These are phyloP conservation scores for Blechomonas ayalai DNA, from an alignment of 208 protist genomes.

Conservation along the genomic window DNA sequence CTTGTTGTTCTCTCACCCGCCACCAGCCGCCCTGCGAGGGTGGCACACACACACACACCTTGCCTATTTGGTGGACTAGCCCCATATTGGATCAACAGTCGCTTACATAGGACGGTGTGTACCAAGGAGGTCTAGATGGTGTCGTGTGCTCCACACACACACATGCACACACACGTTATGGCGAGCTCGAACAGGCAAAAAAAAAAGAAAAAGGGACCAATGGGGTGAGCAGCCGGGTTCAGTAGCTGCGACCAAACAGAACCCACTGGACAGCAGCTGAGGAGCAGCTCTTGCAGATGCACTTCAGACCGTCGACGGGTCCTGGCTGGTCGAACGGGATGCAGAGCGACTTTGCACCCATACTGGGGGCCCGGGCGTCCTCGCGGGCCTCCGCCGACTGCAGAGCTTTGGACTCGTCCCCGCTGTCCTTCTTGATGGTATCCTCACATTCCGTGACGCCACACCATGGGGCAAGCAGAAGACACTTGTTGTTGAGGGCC, in stretches of 20 bases:
- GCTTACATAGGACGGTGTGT: no score
- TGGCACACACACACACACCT: no score
- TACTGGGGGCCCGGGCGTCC: constrained; percentile 85
- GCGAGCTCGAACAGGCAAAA: no score
- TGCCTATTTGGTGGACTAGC: no score
- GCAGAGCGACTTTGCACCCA: constrained; percentile 96
- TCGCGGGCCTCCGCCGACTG: constrained; percentile 45
- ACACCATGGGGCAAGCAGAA: constrained; percentile 92
- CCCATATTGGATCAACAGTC: no score
- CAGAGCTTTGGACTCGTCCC: constrained; percentile 69
- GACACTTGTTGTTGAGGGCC: constrained; percentile 82
- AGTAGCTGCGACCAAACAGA: constrained; percentile 81
- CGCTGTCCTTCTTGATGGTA: constrained; percentile 91
- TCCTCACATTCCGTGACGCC: constrained; percentile 89
- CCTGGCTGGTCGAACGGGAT: constrained; percentile 92
- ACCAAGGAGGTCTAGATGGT: no score
- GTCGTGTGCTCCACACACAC: no score
- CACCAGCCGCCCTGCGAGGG: no score
- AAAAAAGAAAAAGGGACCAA: constrained; percentile 2
- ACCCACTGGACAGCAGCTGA: constrained; percentile 68
- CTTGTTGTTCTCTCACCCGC: no score
- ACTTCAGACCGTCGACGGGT: constrained; percentile 62
- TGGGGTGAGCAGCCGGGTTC: constrained; percentile 1
- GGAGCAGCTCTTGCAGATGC: constrained; percentile 85
- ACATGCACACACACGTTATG: no score